phyloP scores from a whole-genome alignment of 2,329 filamentous ascomycete genomes.

The Lasiodiplodia sp. region DNA sequence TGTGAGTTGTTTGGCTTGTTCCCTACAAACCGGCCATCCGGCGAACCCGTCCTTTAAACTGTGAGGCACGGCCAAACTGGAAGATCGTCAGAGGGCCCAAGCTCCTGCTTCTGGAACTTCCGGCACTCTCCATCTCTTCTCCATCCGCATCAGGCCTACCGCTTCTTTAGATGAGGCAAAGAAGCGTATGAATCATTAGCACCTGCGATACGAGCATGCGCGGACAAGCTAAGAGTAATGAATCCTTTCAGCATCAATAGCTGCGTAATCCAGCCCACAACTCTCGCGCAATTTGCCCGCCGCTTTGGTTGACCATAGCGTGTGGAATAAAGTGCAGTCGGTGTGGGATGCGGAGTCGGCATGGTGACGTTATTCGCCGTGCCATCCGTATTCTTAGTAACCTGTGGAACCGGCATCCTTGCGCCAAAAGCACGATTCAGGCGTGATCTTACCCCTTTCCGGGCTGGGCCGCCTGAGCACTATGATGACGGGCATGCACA shows the following conservation, averaged over 20 bases:
- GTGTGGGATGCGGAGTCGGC: neutral
- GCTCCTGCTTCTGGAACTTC: neutral
- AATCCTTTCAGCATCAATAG: neutral
- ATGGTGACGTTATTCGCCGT: conserved; percentile 2
- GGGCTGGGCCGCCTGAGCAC: neutral
- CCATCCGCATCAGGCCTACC: neutral
- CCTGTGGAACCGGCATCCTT: conserved; percentile 3
- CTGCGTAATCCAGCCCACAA: neutral
- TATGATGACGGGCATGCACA: neutral
- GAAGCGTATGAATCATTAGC: neutral
- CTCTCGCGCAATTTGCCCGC: neutral
- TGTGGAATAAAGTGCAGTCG: neutral
- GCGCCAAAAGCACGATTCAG: neutral
- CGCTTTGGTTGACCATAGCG: neutral
- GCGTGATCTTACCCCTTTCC: conserved; percentile 17
- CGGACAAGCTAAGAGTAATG: neutral
- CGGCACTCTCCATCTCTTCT: neutral
- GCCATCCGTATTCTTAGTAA: conserved; percentile 3
- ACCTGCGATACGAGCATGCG: neutral
- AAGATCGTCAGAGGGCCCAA: neutral
- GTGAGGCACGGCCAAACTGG: neutral
- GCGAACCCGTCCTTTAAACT: neutral
- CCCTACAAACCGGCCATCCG: neutral
- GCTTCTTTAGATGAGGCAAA: neutral
- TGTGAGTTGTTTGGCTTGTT: neutral